These are phyloP conservation scores for Candida boleticola DNA, from an alignment of 805 yeast species.

Conservation along the genomic window DNA sequence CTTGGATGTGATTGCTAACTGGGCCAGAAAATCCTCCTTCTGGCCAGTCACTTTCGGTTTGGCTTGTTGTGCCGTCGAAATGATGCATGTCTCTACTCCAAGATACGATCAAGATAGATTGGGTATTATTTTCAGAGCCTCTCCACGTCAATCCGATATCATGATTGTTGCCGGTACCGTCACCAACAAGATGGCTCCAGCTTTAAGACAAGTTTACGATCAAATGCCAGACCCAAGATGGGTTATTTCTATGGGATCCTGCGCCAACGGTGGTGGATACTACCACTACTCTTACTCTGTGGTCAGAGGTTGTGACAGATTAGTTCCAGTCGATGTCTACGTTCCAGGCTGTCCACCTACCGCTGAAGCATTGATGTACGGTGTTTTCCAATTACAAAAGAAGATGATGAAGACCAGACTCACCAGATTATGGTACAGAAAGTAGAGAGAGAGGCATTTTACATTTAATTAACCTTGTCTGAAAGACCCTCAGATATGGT, in stretches of 20 bases:
- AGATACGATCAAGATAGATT: constrained; percentile 89
- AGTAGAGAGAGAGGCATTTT: too few relatives aligned
- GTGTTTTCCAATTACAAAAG: constrained; percentile 84
- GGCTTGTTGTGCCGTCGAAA: constrained; percentile 92
- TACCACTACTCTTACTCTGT: constrained; percentile 88
- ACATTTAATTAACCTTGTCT: too few relatives aligned
- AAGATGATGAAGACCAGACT: constrained; percentile 82
- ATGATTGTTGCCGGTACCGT: constrained; percentile 92
- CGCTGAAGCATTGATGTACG: constrained; percentile 87
- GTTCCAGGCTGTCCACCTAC: constrained; percentile 96
- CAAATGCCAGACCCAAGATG: constrained; percentile 95
- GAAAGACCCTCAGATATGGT: too few relatives aligned
- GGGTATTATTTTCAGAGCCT: constrained; percentile 90
- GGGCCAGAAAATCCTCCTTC: constrained; percentile 90
- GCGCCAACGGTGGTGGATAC: constrained; percentile 94
- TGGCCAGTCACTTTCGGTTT: constrained; percentile 93
- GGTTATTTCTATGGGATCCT: constrained; percentile 93
- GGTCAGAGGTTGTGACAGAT: constrained; percentile 86
- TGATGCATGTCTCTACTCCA: constrained; percentile 93
- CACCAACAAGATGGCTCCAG: constrained; percentile 93
- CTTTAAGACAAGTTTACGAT: constrained; percentile 87
- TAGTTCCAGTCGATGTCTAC: constrained; percentile 85
- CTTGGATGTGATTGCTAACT: constrained; percentile 76
- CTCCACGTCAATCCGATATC: constrained; percentile 89
- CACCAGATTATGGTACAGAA: constrained; percentile 84